Base-by-base conservation (phyloP, 495 filamentous ascomycete genomes). In the Hypoxylon perforatum region DNA sequence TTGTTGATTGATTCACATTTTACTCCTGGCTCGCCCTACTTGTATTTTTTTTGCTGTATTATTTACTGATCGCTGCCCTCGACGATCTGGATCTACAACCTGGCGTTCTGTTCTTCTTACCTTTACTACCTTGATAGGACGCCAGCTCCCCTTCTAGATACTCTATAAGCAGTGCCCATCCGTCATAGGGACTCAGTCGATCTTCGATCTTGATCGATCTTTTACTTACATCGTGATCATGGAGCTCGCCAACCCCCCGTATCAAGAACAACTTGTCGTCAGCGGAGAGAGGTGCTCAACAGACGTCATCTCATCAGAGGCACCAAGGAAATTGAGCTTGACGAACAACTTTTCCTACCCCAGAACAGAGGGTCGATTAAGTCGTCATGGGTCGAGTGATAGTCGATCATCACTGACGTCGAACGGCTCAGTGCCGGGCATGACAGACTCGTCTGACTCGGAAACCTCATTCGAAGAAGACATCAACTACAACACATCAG, bases 391-490 rank as follows among this genome's bases (percentile, higher is more conserved):
- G 41, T 70, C 72, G 15, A 65, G 42, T 49, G 63, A 65, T 28
- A 70, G 69, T 15, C 61, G 62, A 57, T 72, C 70, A 46, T 69
- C 66, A 25, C 33, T 69, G 61, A 33, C 39, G 55, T 75, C 72
- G 1, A 55, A 70, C 45, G 66, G 56, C 45, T 75, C 72, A 18
- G 25, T 70, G 35, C 72, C 70, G 19, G 66, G 66, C 38, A 73
- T 75, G 72, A 75, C 72, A 38, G 72, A 75, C 42, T 57, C 72
- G 5, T 75, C 72, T 4, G 72, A 75, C 33, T 75, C 72, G 9
- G 72, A 75, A 11, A 54, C 62, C 35, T 74, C 72, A 25, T 68
- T 66, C 21, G 72, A 74, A 0, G 72, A 72, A 14, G 69, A 72
- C 54, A 48, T 56, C 15, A 61, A 36, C 22, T 72, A 72, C 47